A percentile compares a stretch with the other conserved stretches of the same genome.
These are phyloP conservation scores for Claviceps spartinae DNA, from an alignment of 2,329 filamentous ascomycete genomes.

Conservation along the genomic window DNA sequence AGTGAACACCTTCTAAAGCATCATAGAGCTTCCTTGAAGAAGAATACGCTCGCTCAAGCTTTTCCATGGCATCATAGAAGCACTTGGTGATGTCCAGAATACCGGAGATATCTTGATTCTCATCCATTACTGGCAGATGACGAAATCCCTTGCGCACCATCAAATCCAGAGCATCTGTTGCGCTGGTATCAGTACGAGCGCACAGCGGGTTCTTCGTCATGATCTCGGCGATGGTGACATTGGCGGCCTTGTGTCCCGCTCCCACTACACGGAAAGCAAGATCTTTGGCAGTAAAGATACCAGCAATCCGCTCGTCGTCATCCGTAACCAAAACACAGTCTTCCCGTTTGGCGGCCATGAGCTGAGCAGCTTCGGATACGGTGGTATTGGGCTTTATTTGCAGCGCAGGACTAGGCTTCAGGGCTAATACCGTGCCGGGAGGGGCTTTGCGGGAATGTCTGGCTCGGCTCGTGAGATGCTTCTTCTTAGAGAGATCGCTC, in stretches of 20 bases:
- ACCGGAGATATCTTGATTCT: constrained; percentile 98
- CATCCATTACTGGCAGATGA: constrained; percentile 97
- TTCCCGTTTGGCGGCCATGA: constrained; percentile 98
- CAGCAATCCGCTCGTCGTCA: constrained; percentile 92
- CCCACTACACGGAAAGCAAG: constrained; percentile 94
- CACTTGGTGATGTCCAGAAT: constrained; percentile 98
- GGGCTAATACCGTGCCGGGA: constrained; percentile 85
- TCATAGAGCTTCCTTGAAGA: constrained; percentile 98
- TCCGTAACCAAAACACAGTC: constrained; percentile 97
- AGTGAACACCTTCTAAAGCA: constrained; percentile 93
- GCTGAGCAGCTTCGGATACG: constrained; percentile 88
- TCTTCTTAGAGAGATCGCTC: constrained; percentile 96
- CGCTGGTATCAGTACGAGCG: constrained; percentile 92
- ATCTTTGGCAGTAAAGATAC: constrained; percentile 98
- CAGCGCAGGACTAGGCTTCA: constrained; percentile 88
- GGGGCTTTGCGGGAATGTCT: constrained; percentile 85
- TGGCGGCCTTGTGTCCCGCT: constrained; percentile 73
- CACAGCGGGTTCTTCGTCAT: constrained; percentile 99
- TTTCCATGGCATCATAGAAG: constrained; percentile 99
- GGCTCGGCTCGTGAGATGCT: constrained; percentile 62
- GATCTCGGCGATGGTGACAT: constrained; percentile 90
- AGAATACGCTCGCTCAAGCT: constrained; percentile 91
- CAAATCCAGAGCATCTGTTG: constrained; percentile 89
- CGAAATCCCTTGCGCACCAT: constrained; percentile 98
- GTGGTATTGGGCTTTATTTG: constrained; percentile 95